Evolutionary conservation across 768 basidiomycete genomes (phyloP).

Genomic region (Trametes gibbosa): DNA sequence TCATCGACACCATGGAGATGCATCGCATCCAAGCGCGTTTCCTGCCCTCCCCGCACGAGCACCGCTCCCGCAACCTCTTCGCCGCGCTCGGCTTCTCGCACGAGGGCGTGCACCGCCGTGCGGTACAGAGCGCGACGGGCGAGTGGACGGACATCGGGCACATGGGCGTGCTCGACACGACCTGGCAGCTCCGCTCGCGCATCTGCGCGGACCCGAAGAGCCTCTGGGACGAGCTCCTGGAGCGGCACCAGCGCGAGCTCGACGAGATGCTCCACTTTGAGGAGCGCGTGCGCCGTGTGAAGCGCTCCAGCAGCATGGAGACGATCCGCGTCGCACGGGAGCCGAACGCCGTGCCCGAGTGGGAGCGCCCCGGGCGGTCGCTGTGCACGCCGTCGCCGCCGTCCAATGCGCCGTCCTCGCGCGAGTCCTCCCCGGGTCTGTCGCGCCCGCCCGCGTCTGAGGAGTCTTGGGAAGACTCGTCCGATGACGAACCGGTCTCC

Average conservation of each 20-base stretch:
- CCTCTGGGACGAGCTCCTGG: conserved; percentile 30
- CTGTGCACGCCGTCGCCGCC: not conserved
- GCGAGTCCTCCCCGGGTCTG: not conserved
- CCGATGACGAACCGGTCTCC: too few species aligned
- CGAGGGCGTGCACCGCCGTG: conserved; percentile 61
- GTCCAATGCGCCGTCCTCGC: not conserved
- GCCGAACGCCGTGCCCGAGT: not conserved
- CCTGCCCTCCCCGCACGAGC: conserved; percentile 42
- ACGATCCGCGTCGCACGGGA: conserved; percentile 9
- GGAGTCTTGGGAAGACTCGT: not conserved
- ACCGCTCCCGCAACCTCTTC: conserved; percentile 47
- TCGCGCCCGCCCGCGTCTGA: too few species aligned
- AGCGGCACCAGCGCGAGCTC: conserved; percentile 24
- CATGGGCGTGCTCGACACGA: conserved; percentile 26
- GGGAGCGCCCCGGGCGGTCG: not conserved
- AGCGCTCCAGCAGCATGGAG: conserved; percentile 19
- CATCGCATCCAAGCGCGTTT: conserved; percentile 53
- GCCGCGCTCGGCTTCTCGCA: conserved; percentile 53
- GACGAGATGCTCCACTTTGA: conserved; percentile 25
- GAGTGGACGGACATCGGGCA: conserved; percentile 29
- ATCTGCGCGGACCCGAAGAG: not conserved
- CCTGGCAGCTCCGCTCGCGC: conserved; percentile 20
- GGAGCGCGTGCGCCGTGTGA: conserved; percentile 5
- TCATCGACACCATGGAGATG: conserved; percentile 43
- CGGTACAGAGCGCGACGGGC: conserved; percentile 43